Base-by-base conservation (phyloP, 1,284 basidiomycete genomes). In the Ceratobasidium sp. region DNA sequence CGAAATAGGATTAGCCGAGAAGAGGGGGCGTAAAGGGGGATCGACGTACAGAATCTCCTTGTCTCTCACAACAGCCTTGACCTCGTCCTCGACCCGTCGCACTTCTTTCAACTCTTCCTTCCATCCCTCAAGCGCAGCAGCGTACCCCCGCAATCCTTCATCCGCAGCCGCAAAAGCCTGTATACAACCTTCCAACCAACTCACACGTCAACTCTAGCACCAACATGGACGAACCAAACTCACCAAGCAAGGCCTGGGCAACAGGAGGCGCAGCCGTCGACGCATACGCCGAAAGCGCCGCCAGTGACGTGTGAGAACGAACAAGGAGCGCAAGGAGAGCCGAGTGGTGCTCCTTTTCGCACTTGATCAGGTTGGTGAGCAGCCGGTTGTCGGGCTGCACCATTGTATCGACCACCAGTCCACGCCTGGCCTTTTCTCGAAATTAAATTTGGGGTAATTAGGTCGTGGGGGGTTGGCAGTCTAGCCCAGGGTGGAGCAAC, bases 271-370 rank as follows among this genome's bases (percentile, higher is more conserved):
- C 85, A 0, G 90, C 90, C 0, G 92, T 89, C 1, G 91, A 87
- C 2, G 92, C 93, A 83, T 92, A 94, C 0, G 92, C 92, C 4
- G 90, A 88, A 78, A 94, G 89, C 1, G 91, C 90, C 8, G 91
- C 88, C 35, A 92, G 86, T 0, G 92, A 90, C 0, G 89, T 84
- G 81, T 89, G 88, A 2, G 91, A 91, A 52, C 88, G 82, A 76
- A 90, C 88, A 46, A 93, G 86, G 52, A 93, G 85, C 46, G 85
- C 81, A 23, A 84, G 81, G 41, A 94, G 85, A 27, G 91, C 88
- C 79, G 90, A 91, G 3, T 88, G 85, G 81, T 93, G 92, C 54
- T 92, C 91, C 82, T 92, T 92, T 82, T 94, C 93, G 81, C 90
- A 88, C 14, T 86, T 84, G 67, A 93, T 86, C 44, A 94, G 88